These are phyloP conservation scores for Monosporascus ibericus DNA, from an alignment of 2,329 filamentous ascomycete species.

Conservation along the genomic window DNA sequence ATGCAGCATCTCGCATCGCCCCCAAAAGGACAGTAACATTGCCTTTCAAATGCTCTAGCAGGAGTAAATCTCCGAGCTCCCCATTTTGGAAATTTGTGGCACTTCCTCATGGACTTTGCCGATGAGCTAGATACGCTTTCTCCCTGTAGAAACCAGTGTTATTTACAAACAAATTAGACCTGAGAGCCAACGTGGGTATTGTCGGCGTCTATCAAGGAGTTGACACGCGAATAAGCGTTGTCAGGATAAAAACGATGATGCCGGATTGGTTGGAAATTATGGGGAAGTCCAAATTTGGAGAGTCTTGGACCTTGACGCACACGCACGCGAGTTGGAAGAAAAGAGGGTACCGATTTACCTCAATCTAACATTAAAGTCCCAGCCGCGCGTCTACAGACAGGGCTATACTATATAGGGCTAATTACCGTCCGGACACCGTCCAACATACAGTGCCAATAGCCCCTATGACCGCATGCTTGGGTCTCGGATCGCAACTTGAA, in stretches of 20 bases:
- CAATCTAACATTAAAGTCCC: not conserved
- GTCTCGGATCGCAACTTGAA: too few species aligned
- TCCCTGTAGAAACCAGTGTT: not conserved
- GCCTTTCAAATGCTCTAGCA: too few species aligned
- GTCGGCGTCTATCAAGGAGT: not conserved
- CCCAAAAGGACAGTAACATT: not conserved
- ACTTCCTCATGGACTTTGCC: too few species aligned
- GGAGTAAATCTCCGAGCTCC: not conserved
- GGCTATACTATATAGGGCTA: not conserved
- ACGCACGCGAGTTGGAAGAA: too few species aligned
- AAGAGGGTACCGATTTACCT: too few species aligned
- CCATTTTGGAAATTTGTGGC: not conserved
- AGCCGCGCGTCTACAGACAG: not conserved
- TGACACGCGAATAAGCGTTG: not conserved
- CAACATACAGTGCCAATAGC: too few species aligned
- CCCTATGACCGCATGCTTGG: too few species aligned
- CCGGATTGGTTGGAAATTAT: not conserved
- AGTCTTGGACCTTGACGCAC: not conserved
- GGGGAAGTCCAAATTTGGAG: not conserved
- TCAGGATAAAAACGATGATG: not conserved
- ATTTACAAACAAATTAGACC: not conserved
- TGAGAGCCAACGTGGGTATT: too few species aligned
- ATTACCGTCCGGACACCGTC: too few species aligned
- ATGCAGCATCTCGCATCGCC: not conserved
- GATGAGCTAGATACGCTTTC: too few species aligned